Base-by-base conservation (phyloP, 257 asterid genomes). In the Agastache rugosa region DNA sequence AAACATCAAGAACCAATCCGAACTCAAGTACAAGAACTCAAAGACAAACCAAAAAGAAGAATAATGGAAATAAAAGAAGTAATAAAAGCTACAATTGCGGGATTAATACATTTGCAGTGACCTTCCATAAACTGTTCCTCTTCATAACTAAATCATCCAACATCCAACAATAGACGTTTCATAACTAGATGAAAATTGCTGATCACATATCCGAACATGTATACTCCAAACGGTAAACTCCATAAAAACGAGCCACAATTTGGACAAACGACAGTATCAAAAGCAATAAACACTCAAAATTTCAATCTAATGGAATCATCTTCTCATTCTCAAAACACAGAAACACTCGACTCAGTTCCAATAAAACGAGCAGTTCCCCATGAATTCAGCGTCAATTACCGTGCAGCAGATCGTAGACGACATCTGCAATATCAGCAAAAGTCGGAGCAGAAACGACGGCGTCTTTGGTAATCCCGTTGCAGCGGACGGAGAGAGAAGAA, bases 371-470 rank as follows among this genome's bases (percentile, higher is more conserved):
- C 67, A 74, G 61, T 39, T n/a, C 6, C 2, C 44, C 8, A 35
- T 25, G 63, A 62, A 76, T 23, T 47, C 41, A 41, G 51, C 19
- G 70, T 15, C 39, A 67, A 63, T 55, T 81, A 92, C 98, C 99
- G 67, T 95, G 90, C 45, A 95, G 96, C 48, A 95, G 58, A 37
- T 87, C 91, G 79, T 91, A 92, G 51, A 95, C 96, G 17, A 41
- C 74, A 55, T 89, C 96, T 45, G 99, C 93, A 16, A 92, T 88
- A 42, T 89, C 93, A 17, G 86, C 86, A 16, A 95, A 95, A n/a
- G 70, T 53, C 6, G 97, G 98, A 1, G 99, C 90, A 3, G 91
- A 81, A 73, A 83, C 83, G 27, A 95, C 90, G 66, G 83, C 91
- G 20, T 88, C 93, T 41, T 68, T 84, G 17, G 83, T 81, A 56